Conservation (phyloP, 2,329 filamentous ascomycete species). For the Aphanoascus verrucosus region DNA sequence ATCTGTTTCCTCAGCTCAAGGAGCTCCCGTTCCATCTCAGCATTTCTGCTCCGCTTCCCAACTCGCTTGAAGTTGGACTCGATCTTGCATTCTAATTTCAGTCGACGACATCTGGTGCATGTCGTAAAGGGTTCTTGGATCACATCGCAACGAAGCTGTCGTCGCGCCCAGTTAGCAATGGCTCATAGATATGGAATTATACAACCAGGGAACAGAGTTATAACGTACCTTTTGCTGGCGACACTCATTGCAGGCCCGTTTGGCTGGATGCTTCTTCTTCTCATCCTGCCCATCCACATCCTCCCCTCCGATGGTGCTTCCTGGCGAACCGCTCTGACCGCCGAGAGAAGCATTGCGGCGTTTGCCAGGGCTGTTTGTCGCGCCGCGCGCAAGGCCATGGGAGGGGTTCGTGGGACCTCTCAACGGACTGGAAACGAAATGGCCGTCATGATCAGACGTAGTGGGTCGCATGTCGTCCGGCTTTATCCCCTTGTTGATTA, state of each 20-base stretch:
- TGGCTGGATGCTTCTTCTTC: conserved; percentile 39
- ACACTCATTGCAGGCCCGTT: conserved; percentile 59
- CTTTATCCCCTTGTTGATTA: conserved; percentile 4
- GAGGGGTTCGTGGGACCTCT: conserved; percentile 1
- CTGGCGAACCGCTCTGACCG: conserved; percentile 37
- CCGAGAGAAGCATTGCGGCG: conserved; percentile 37
- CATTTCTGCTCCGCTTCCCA: conserved; percentile 56
- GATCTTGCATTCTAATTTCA: conserved; percentile 54
- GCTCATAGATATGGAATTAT: not conserved
- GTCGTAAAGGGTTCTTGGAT: conserved; percentile 52
- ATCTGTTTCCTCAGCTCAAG: conserved; percentile 42
- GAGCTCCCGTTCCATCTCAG: conserved; percentile 52
- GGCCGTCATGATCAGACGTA: conserved; percentile 1
- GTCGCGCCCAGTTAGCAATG: conserved; percentile 2
- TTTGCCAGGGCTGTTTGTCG: not conserved
- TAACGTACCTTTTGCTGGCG: conserved; percentile 54
- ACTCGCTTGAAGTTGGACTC: conserved; percentile 59
- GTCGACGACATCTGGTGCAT: conserved; percentile 53
- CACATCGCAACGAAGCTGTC: conserved; percentile 56
- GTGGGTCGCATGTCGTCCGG: conserved; percentile 11
- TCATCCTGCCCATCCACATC: conserved; percentile 36
- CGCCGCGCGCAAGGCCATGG: not conserved
- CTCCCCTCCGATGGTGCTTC: conserved; percentile 34
- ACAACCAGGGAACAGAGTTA: not conserved
- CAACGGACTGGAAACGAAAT: conserved; percentile 1